Percentiles rank a stretch among this genome's conserved stretches.
These are phyloP conservation scores for Phytopythium vexans DNA, from an alignment of 352 stramenopile species.

Conservation along the genomic window DNA sequence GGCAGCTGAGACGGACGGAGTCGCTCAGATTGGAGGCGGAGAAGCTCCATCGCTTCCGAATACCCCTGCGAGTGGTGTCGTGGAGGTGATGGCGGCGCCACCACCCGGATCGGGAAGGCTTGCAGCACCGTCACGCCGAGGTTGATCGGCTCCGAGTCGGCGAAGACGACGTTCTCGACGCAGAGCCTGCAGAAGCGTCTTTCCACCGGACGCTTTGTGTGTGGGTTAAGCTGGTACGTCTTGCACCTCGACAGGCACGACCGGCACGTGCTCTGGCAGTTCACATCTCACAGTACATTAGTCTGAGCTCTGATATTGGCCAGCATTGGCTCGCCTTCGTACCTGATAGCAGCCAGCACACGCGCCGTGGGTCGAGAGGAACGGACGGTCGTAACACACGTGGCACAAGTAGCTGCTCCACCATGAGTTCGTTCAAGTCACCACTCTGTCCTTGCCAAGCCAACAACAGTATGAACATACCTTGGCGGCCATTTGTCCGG, in stretches of 20 bases:
- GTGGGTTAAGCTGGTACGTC: slow-evolving; percentile 26
- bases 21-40: no score
- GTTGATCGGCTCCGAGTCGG: not conserved
- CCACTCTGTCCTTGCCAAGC: slow-evolving; percentile 1
- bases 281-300: not conserved
- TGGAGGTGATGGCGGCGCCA: not conserved
- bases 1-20: no score
- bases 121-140: not conserved
- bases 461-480: slow-evolving; percentile 6
- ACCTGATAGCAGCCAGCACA: slow-evolving; percentile 38
- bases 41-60: no score
- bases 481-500: slow-evolving; percentile 23
- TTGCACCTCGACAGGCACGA: slow-evolving; percentile 24
- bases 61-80: no score
- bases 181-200: slow-evolving; percentile 30
- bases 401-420: slow-evolving; percentile 23
- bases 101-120: not conserved
- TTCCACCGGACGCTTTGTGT: slow-evolving; percentile 15
- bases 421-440: not conserved
- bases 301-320: no score
- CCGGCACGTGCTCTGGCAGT: slow-evolving; percentile 34
- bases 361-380: slow-evolving; percentile 16
- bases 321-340: not conserved
- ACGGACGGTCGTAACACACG: slow-evolving; percentile 22
- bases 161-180: slow-evolving; percentile 14